A percentile compares a stretch with the other conserved stretches of the same genome.
phyloP scores from a whole-genome alignment of 805 yeast genomes.

The Pichia manshurica region DNA sequence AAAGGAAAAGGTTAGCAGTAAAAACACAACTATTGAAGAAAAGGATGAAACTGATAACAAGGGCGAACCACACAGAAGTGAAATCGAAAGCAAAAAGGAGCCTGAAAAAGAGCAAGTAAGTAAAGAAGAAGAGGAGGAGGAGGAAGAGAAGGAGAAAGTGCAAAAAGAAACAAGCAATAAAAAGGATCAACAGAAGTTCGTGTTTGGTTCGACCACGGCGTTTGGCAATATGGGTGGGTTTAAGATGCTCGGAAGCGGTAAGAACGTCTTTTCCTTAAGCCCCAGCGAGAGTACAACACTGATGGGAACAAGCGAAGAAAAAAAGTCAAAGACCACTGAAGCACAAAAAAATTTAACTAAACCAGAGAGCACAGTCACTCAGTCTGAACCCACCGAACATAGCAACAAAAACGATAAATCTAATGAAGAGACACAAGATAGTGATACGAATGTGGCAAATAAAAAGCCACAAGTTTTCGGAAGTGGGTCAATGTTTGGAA shows the following conservation, averaged over 20 bases:
- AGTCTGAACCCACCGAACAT: constrained; percentile 1
- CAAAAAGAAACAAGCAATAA: background rate
- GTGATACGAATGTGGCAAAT: background rate
- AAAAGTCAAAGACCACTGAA: background rate
- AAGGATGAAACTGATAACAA: constrained; percentile 4
- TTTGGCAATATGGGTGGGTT: constrained; percentile 43
- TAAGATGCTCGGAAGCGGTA: constrained; percentile 27
- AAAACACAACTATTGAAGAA: constrained; percentile 8
- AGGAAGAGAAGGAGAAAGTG: constrained; percentile 7
- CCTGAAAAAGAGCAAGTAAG: background rate
- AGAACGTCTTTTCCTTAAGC: constrained; percentile 31
- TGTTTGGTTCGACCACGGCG: constrained; percentile 49
- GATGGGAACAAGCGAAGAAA: background rate
- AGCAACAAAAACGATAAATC: background rate
- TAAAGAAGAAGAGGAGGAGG: background rate
- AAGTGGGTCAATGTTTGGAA: constrained; percentile 40
- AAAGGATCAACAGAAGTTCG: constrained; percentile 27
- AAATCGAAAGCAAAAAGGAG: constrained; percentile 1
- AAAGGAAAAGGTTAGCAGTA: too few relatives aligned
- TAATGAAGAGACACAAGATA: background rate
- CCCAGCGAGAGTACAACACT: constrained; percentile 21
- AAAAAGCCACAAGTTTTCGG: constrained; percentile 34
- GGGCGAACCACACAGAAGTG: too few relatives aligned
- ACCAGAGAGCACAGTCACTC: constrained; percentile 5
- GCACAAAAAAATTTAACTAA: background rate